These are phyloP conservation scores for Malus hybrid DNA, from an alignment of 331 rosid species.

Conservation along the genomic window DNA sequence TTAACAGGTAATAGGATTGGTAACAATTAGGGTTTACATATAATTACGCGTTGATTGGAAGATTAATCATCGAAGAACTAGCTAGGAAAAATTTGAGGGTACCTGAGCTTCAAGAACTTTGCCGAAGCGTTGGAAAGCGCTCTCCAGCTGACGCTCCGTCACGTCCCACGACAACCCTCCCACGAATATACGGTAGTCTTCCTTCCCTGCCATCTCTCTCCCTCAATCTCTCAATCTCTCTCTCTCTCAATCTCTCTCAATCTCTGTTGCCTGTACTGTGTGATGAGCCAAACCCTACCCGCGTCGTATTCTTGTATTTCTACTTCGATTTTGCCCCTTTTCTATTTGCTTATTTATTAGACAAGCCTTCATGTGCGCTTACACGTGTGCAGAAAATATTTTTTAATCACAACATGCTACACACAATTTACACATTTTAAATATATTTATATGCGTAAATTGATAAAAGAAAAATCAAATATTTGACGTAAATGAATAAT, in stretches of 20 bases:
- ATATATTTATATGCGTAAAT: too few relatives aligned
- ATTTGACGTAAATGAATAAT: too few relatives aligned
- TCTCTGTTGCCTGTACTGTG: neutral
- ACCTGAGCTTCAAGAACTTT: conserved; percentile 82
- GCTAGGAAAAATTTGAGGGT: neutral
- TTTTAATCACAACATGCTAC: too few relatives aligned
- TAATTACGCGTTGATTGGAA: neutral
- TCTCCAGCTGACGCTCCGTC: conserved; percentile 85
- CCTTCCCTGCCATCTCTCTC: conserved; percentile 68
- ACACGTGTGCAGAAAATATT: too few relatives aligned
- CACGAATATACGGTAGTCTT: conserved; percentile 79
- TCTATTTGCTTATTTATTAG: too few relatives aligned
- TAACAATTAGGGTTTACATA: neutral
- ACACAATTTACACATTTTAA: too few relatives aligned
- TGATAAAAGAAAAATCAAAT: too few relatives aligned
- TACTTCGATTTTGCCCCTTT: neutral
- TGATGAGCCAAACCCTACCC: conserved; percentile 4
- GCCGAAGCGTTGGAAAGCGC: conserved; percentile 71
- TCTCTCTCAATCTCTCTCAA: conserved; percentile 5
- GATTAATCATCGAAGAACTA: neutral
- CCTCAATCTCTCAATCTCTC: conserved; percentile 4
- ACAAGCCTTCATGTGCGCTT: too few relatives aligned
- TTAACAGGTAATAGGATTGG: neutral
- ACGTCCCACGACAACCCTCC: conserved; percentile 88
- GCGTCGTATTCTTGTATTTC: neutral